Evolutionary conservation across 768 basidiomycete species (phyloP).

Genomic region (Mycena floridula): DNA sequence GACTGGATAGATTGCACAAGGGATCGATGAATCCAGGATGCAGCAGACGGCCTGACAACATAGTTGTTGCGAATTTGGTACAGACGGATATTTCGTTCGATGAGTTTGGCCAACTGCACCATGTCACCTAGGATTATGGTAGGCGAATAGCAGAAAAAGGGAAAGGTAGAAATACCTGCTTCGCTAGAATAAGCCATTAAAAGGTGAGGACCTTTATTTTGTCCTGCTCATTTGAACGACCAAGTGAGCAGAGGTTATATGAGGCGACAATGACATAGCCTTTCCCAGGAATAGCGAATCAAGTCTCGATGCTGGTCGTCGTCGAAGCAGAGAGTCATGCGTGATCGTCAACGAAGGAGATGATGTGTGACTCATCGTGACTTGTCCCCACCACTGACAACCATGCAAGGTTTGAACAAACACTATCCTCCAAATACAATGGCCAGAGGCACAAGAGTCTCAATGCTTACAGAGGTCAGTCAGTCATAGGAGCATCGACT

Average conservation of each 20-base stretch:
- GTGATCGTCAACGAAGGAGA: no score
- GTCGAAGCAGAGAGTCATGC: no score
- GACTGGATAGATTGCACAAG: slow-evolving; percentile 89
- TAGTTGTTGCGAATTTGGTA: slow-evolving; percentile 94
- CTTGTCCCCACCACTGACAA: no score
- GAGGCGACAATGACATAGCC: slow-evolving; percentile 92
- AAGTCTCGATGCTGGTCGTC: slow-evolving; percentile 83
- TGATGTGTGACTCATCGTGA: no score
- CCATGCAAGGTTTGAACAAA: slow-evolving; percentile 62
- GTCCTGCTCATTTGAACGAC: slow-evolving; percentile 99
- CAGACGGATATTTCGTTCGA: slow-evolving; percentile 92
- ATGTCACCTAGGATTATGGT: slow-evolving; percentile 68
- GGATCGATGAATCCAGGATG: slow-evolving; percentile 90
- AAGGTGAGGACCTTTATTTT: slow-evolving; percentile 89
- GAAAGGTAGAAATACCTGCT: slow-evolving; percentile 49
- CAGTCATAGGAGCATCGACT: no score
- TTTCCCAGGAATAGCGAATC: slow-evolving; percentile 88
- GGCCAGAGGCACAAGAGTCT: slow-evolving; percentile 54
- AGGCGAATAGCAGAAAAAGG: slow-evolving; percentile 1
- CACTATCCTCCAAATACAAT: slow-evolving; percentile 79
- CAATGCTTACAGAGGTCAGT: slow-evolving; percentile 50
- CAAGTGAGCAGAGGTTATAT: slow-evolving; percentile 82
- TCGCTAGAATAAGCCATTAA: slow-evolving; percentile 96
- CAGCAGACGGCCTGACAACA: slow-evolving; percentile 82
- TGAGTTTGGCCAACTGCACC: slow-evolving; percentile 91